These are phyloP conservation scores for Gremmenia infestans DNA, from an alignment of 2,329 filamentous ascomycete genomes.

Conservation along the genomic window DNA sequence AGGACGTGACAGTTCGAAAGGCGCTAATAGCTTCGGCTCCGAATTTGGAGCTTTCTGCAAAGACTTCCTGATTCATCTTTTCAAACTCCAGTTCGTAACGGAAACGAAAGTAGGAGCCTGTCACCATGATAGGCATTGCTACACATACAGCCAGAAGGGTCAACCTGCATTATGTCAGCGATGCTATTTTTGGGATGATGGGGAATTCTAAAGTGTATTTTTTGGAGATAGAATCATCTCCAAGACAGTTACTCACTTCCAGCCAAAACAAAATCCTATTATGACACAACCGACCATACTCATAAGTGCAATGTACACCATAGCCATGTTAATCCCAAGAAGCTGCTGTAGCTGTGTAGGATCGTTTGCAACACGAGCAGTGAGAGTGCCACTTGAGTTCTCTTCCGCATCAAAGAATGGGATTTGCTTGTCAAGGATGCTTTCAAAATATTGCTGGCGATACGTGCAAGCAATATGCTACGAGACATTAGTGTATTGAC, in stretches of 20 bases:
- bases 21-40: constrained; percentile 58
- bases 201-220: too few species aligned
- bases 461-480: constrained; percentile 34
- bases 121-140: constrained; percentile 45
- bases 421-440: constrained; percentile 39
- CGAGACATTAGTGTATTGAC: constrained; percentile 15
- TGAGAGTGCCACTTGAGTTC: constrained; percentile 44
- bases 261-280: constrained; percentile 67
- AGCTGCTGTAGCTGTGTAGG: constrained; percentile 47
- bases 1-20: constrained; percentile 55
- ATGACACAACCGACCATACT: constrained; percentile 59
- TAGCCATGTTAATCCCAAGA: constrained; percentile 44
- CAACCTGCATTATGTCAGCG: constrained; percentile 34
- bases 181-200: too few species aligned
- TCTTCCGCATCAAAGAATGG: constrained; percentile 39
- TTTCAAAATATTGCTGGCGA: constrained; percentile 41
- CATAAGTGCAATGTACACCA: constrained; percentile 59
- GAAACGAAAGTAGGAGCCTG: constrained; percentile 42
- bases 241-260: constrained; percentile 46
- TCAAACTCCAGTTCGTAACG: constrained; percentile 54
- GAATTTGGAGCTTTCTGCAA: constrained; percentile 57
- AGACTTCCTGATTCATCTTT: constrained; percentile 50
- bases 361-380: constrained; percentile 42
- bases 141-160: constrained; percentile 62
- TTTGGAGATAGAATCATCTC: neutral